Base-by-base conservation (phyloP, 352 stramenopile genomes). In the Phytophthora megakarya region DNA sequence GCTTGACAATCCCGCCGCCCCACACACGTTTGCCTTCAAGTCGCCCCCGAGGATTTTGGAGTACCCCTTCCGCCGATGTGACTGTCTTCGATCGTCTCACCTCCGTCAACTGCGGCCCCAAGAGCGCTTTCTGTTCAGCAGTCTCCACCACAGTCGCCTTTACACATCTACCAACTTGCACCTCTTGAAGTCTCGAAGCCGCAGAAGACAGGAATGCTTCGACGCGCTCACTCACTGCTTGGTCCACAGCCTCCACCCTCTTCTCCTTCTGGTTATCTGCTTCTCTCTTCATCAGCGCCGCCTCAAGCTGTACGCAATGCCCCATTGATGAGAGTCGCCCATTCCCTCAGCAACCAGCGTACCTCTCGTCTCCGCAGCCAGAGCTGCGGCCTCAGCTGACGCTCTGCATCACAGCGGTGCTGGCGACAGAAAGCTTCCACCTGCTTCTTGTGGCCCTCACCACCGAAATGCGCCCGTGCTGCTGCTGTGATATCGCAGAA, bases 1-100 rank as follows among this genome's bases (percentile, higher is more conserved):
- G 18, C 57, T 80, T 88, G 3, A 86, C 76, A 45, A 91, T 85
- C 16, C 80, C 80, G 8, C 80, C 80, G 5, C 80, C 81, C 81
- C 81, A 89, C n/a, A 89, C 81, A 9, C 79, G 78, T 22, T 58
- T 66, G 13, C 80, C 78, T 46, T 85, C 70, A 50, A 86, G 79
- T 5, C 60, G 53, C 10, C 81, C 81, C 1, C 86, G 53, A 1
- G 76, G 75, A 25, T 90, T 75, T 55, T 90, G 79, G 25, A 78
- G 28, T 18, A 90, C 57, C 21, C 78, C 78, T 23, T 76, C 66
- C 5, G 35, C 26, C 5, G 76, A 88, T 16, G 51, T 55, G 1
- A 82, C 44, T 30, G 71, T 76, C 25, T 76, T 73, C 35, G 55
- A 45, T 5, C 46, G 39, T 23, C 35, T 61, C 15, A 25, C 7